A percentile compares a stretch with the other conserved stretches of the same genome.
Evolutionary conservation across 2,329 filamentous ascomycete genomes (phyloP).

Genomic region (Colletotrichum musae): DNA sequence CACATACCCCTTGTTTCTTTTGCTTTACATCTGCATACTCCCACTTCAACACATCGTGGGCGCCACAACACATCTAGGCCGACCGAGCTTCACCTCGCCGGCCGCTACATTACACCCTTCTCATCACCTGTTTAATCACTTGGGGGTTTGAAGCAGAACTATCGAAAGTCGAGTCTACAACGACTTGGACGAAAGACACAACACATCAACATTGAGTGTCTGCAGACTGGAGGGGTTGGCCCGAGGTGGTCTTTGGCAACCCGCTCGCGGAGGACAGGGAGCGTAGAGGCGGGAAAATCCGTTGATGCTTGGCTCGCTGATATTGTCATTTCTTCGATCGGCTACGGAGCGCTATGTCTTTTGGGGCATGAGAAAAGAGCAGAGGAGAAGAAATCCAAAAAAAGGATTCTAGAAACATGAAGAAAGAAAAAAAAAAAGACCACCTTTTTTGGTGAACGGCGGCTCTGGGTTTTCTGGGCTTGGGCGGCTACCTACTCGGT

Average conservation of each 20-base stretch:
- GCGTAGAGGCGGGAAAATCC: background rate
- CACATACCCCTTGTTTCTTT: conserved; percentile 37
- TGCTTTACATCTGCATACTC: conserved; percentile 30
- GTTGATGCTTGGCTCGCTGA: conserved; percentile 39
- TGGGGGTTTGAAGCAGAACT: conserved; percentile 20
- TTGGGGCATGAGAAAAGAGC: conserved; percentile 31
- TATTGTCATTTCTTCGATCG: conserved; percentile 27
- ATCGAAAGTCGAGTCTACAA: conserved; percentile 9
- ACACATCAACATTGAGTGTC: conserved; percentile 20
- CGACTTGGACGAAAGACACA: conserved; percentile 1
- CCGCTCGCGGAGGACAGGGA: conserved; percentile 27
- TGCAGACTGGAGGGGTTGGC: conserved; percentile 20
- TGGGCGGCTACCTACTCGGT: conserved; percentile 28
- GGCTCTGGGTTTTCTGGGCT: conserved; percentile 35
- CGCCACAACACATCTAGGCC: conserved; percentile 30
- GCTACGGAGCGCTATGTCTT: conserved; percentile 38
- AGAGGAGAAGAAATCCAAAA: conserved; percentile 16
- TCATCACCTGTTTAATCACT: conserved; percentile 34
- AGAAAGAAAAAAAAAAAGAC: conserved; percentile 4
- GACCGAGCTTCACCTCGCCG: conserved; percentile 34
- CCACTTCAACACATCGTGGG: conserved; percentile 41
- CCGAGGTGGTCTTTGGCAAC: conserved; percentile 13
- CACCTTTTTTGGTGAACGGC: conserved; percentile 27
- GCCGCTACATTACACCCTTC: conserved; percentile 28
- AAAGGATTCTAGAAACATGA: background rate